Conservation (phyloP, 352 stramenopile genomes). For the Detonula confervacea region DNA sequence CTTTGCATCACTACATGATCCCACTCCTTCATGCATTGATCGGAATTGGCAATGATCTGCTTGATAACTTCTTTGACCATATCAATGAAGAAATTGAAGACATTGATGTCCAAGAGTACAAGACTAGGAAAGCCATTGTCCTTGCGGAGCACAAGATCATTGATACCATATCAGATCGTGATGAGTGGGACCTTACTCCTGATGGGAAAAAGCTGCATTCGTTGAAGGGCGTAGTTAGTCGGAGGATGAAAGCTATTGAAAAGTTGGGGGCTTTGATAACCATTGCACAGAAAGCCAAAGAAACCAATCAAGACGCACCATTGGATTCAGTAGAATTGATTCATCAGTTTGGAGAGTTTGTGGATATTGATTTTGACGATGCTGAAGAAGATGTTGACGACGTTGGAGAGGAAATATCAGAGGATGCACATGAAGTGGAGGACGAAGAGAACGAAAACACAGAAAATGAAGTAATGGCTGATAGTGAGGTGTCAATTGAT, state of each 20-base stretch:
- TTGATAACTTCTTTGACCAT: conserved; percentile 29
- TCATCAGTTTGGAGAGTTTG: neutral
- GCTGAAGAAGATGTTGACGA: conserved; percentile 5
- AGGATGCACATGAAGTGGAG: too few relatives aligned
- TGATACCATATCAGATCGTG: neutral
- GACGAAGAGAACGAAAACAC: too few relatives aligned
- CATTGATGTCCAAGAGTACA: neutral
- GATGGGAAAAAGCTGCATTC: conserved; percentile 5
- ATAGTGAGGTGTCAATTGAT: neutral
- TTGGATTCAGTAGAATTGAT: neutral
- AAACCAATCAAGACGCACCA: neutral
- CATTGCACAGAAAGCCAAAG: neutral
- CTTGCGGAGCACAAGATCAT: conserved; percentile 5
- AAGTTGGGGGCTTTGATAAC: neutral
- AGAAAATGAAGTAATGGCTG: too few relatives aligned
- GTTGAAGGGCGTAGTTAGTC: conserved; percentile 12
- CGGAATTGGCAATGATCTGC: conserved; percentile 37
- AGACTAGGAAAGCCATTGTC: neutral
- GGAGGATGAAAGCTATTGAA: neutral
- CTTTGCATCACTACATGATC: conserved; percentile 12
- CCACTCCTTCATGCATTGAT: conserved; percentile 38
- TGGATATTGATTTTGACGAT: too few relatives aligned
- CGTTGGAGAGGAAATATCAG: neutral
- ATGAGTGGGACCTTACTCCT: neutral
- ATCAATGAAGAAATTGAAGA: conserved; percentile 22